A percentile compares a stretch with the other conserved stretches of the same genome.
Evolutionary conservation across 176 grass and related monocot genomes (phyloP).

Genomic region (Carex kokanica): DNA sequence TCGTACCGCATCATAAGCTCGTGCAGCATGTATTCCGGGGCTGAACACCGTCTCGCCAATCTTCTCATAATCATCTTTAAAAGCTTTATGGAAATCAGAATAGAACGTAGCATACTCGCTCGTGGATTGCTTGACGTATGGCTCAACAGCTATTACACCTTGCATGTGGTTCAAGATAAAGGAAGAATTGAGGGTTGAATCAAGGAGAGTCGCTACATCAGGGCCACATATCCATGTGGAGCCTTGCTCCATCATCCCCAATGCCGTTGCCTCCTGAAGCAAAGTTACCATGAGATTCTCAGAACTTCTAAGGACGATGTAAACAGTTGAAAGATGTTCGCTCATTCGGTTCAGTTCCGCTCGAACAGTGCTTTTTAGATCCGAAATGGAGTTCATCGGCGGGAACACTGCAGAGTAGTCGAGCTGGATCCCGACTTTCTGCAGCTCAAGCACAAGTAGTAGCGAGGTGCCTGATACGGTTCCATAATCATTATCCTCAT

Average conservation of each 20-base stretch:
- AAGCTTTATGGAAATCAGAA: conserved; percentile 13
- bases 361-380: not conserved
- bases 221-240: conserved; percentile 24
- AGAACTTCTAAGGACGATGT: conserved; percentile 26
- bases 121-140: conserved; percentile 23
- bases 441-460: not conserved
- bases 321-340: conserved; percentile 16
- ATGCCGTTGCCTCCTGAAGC: conserved; percentile 25
- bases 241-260: conserved; percentile 18
- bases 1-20: conserved; percentile 31
- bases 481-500: conserved; percentile 32
- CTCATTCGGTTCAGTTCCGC: conserved; percentile 2
- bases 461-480: not conserved
- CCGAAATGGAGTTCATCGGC: not conserved
- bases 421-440: not conserved
- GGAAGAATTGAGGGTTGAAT: conserved; percentile 22
- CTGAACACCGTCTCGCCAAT: not conserved
- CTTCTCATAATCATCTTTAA: conserved; percentile 1
- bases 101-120: not conserved
- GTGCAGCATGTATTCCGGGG: conserved; percentile 20
- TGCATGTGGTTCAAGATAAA: conserved; percentile 36
- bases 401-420: conserved; percentile 24
- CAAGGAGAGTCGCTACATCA: conserved; percentile 32
- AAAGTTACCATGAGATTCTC: not conserved
- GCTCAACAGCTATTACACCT: conserved; percentile 31